Conservation (phyloP, 208 protist genomes). For the Wallacemonas sp. region DNA sequence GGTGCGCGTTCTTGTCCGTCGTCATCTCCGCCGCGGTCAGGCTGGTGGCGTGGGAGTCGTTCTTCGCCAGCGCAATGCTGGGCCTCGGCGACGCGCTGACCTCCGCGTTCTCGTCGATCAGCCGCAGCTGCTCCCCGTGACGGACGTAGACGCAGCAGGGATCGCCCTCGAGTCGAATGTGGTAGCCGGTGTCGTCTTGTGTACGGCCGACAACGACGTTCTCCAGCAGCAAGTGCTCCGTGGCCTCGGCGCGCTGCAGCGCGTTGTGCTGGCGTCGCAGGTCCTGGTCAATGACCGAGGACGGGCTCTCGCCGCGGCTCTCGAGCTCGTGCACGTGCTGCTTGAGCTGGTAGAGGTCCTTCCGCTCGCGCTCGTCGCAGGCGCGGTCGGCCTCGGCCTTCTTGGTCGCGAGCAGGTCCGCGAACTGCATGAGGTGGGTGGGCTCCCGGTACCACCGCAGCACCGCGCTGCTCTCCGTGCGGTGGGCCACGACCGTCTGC, state of each 20-base stretch:
- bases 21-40: conserved; percentile 16
- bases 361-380: conserved; percentile 77
- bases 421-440: conserved; percentile 51
- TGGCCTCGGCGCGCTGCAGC: conserved; percentile 62
- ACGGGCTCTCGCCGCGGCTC: conserved; percentile 39
- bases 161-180: conserved; percentile 45
- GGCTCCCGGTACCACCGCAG: conserved; percentile 67
- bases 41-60: background rate
- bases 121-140: conserved; percentile 27
- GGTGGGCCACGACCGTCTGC: conserved; percentile 49
- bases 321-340: conserved; percentile 78
- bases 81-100: background rate
- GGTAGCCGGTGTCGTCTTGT: conserved; percentile 49
- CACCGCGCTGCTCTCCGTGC: conserved; percentile 68
- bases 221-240: conserved; percentile 66
- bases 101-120: conserved; percentile 10
- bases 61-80: background rate
- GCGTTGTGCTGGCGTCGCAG: conserved; percentile 76
- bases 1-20: conserved; percentile 10
- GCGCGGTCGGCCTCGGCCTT: conserved; percentile 60
- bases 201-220: conserved; percentile 65
- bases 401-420: conserved; percentile 43
- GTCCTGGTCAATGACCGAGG: conserved; percentile 36
- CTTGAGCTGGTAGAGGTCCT: conserved; percentile 86
- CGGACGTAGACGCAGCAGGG: conserved; percentile 54